A percentile compares a stretch with the other conserved stretches of the same genome.
phyloP scores from a whole-genome alignment of 2,329 filamentous ascomycete genomes.

The Clonostachys rosea region DNA sequence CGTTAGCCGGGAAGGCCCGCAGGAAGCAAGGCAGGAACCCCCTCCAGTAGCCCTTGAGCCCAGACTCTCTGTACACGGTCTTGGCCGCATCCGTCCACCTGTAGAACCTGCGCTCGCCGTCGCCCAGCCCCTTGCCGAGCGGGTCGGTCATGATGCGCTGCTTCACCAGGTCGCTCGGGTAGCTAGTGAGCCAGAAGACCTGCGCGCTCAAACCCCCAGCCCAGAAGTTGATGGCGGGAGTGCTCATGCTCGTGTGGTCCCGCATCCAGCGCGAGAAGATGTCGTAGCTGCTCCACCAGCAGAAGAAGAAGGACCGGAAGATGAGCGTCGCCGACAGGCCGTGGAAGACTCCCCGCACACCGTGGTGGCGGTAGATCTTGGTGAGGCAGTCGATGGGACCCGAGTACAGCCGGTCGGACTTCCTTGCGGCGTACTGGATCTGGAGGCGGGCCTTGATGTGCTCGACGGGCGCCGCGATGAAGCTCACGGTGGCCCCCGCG shows the following conservation, averaged over 20 bases:
- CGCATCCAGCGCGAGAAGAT: conserved; percentile 67
- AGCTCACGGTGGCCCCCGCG: conserved; percentile 84
- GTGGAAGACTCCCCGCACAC: conserved; percentile 77
- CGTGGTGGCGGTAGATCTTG: conserved; percentile 69
- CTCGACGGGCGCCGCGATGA: conserved; percentile 90
- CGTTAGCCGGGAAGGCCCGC: conserved; percentile 92
- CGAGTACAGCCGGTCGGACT: conserved; percentile 72
- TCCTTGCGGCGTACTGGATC: conserved; percentile 83
- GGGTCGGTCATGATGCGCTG: conserved; percentile 97
- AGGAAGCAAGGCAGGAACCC: conserved; percentile 93
- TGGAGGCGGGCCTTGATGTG: conserved; percentile 93
- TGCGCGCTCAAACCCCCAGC: conserved; percentile 90
- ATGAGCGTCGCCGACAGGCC: conserved; percentile 80
- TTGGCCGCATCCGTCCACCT: conserved; percentile 77
- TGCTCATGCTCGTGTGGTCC: conserved; percentile 63
- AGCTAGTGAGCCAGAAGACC: conserved; percentile 89
- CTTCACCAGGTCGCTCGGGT: conserved; percentile 91
- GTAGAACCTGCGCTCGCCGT: conserved; percentile 64
- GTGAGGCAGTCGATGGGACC: conserved; percentile 80
- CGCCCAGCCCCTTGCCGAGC: conserved; percentile 64
- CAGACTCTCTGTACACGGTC: conserved; percentile 71
- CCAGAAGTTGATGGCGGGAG: conserved; percentile 92
- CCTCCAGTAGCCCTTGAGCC: conserved; percentile 81
- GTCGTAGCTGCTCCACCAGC: conserved; percentile 97
- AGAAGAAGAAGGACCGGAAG: conserved; percentile 93